phyloP scores from a whole-genome alignment of 345 rosid genomes.

The Euphorbia peplus region DNA sequence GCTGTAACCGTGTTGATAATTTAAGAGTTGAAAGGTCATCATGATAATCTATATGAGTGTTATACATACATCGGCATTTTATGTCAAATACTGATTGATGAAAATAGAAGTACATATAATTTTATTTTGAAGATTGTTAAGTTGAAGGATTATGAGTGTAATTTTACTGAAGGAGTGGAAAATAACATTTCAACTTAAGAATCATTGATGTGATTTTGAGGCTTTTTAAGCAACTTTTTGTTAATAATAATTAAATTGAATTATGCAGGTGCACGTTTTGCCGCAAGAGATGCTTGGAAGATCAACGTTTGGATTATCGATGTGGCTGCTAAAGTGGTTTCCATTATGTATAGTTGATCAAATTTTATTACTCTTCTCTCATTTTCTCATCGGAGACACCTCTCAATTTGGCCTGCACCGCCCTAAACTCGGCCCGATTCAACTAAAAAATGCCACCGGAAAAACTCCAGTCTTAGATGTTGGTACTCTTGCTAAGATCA shows the following conservation, averaged over 20 bases:
- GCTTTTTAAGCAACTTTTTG: constrained; percentile 5
- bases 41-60: too few species aligned
- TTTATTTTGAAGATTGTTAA: too few species aligned
- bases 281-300: constrained; percentile 81
- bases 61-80: too few species aligned
- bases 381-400: constrained; percentile 62
- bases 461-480: constrained; percentile 89
- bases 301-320: constrained; percentile 76
- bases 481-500: constrained; percentile 67
- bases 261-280: constrained; percentile 74
- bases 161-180: too few species aligned
- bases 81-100: too few species aligned
- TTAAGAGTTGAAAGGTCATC: too few species aligned
- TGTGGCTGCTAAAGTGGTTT: constrained; percentile 78
- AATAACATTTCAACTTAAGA: too few species aligned
- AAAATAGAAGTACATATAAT: too few species aligned
- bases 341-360: constrained; percentile 59
- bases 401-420: constrained; percentile 54
- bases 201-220: background rate
- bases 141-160: too few species aligned
- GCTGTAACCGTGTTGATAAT: too few species aligned
- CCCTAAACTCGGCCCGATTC: constrained; percentile 75
- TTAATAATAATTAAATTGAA: constrained; percentile 4
- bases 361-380: constrained; percentile 51
- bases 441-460: constrained; percentile 57